A percentile compares a stretch with the other conserved stretches of the same genome.
Conservation (phyloP, 148 eudicot species). For the Euryodendron excelsum region DNA sequence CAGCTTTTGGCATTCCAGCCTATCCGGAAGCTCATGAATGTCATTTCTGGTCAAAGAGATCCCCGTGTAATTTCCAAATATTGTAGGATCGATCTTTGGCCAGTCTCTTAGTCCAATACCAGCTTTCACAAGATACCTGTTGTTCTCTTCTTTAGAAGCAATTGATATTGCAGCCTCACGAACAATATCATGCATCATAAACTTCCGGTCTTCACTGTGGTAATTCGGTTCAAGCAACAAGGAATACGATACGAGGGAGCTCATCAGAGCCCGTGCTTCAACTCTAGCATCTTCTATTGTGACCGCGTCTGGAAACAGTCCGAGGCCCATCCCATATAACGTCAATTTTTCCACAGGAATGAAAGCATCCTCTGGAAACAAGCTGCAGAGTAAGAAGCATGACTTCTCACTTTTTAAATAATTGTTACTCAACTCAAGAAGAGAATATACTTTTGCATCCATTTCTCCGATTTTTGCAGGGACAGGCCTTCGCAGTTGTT, state of each 20-base stretch:
- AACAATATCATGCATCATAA: no score
- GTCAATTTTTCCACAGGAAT: neutral
- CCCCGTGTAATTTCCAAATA: neutral
- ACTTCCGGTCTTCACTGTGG: neutral
- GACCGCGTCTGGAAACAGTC: neutral
- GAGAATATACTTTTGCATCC: neutral
- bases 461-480: neutral
- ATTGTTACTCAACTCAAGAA: neutral
- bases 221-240: neutral
- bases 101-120: neutral
- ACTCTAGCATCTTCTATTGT: neutral
- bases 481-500: neutral
- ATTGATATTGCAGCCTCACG: no score
- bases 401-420: neutral
- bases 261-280: neutral
- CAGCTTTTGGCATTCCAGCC: neutral
- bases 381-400: neutral
- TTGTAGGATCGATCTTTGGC: neutral
- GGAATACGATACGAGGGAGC: neutral
- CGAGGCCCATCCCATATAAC: no score
- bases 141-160: no score
- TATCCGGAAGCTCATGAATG: neutral
- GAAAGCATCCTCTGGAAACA: neutral
- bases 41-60: no score
- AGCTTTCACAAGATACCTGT: no score